Percentiles rank a stretch among this genome's conserved stretches.
Evolutionary conservation across 495 filamentous ascomycete species (phyloP).

Genomic region (Cetradonia linearis): DNA sequence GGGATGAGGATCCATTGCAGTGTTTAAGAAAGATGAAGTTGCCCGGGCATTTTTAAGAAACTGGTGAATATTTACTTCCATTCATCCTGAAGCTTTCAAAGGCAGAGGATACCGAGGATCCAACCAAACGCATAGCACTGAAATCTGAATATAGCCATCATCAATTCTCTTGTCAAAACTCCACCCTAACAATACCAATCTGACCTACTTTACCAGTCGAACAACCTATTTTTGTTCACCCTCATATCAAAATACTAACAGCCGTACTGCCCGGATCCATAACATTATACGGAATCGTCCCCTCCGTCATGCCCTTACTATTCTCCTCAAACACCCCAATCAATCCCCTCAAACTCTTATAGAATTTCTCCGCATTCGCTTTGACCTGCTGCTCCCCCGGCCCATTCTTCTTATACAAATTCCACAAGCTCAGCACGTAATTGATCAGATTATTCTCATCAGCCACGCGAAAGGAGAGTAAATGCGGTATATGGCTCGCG

Average conservation of each 20-base stretch:
- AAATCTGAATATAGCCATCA: too few relatives aligned
- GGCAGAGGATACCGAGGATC: too few relatives aligned
- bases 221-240: too few relatives aligned
- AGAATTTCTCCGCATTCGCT: neutral
- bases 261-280: slow-evolving; percentile 34
- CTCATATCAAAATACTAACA: slow-evolving; percentile 33
- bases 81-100: too few relatives aligned
- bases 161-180: too few relatives aligned
- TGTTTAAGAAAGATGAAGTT: too few relatives aligned
- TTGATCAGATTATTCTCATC: neutral
- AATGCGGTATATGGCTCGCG: neutral
- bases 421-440: neutral
- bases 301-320: slow-evolving; percentile 27
- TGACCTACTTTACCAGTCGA: neutral
- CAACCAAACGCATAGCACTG: too few relatives aligned
- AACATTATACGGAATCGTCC: slow-evolving; percentile 34
- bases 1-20: too few relatives aligned
- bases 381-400: neutral
- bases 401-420: slow-evolving; percentile 1
- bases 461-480: neutral
- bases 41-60: too few relatives aligned
- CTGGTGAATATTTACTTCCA: too few relatives aligned
- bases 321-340: slow-evolving; percentile 14
- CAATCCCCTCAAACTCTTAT: neutral
- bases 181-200: neutral